Evolutionary conservation across 441 rosid species (phyloP).

Genomic region (Mallotus japonicus): DNA sequence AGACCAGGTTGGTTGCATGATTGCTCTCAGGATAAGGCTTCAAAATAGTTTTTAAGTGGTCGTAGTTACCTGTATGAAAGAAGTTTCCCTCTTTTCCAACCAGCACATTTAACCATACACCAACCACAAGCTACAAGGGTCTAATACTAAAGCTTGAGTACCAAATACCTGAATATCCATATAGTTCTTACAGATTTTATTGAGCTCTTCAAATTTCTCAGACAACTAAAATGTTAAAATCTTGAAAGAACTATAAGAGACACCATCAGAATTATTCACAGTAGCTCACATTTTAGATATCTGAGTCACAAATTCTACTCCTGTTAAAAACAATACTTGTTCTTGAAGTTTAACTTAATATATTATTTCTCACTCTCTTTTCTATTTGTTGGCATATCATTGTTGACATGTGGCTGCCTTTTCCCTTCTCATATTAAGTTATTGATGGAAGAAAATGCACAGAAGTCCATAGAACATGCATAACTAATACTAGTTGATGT

Average conservation of each 20-base stretch:
- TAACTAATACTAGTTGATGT: not conserved
- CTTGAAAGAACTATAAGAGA: too few relatives aligned
- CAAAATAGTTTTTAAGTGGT: not conserved
- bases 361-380: too few relatives aligned
- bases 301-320: not conserved
- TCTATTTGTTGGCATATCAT: not conserved
- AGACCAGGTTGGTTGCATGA: not conserved
- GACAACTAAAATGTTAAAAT: too few relatives aligned
- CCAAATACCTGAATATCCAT: not conserved
- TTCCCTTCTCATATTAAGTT: not conserved
- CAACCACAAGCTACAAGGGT: not conserved
- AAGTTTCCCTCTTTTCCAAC: not conserved
- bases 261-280: too few relatives aligned
- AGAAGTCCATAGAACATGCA: not conserved
- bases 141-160: not conserved
- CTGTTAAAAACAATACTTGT: not conserved
- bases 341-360: not conserved
- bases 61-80: not conserved
- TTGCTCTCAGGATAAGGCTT: not conserved
- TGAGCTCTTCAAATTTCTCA: too few relatives aligned
- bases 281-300: not conserved
- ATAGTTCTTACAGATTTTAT: too few relatives aligned
- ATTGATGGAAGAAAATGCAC: slow-evolving; percentile 4
- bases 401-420: not conserved
- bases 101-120: not conserved